These are phyloP conservation scores for Scheffersomyces stipitis DNA, from an alignment of 805 yeast species.

Conservation along the genomic window DNA sequence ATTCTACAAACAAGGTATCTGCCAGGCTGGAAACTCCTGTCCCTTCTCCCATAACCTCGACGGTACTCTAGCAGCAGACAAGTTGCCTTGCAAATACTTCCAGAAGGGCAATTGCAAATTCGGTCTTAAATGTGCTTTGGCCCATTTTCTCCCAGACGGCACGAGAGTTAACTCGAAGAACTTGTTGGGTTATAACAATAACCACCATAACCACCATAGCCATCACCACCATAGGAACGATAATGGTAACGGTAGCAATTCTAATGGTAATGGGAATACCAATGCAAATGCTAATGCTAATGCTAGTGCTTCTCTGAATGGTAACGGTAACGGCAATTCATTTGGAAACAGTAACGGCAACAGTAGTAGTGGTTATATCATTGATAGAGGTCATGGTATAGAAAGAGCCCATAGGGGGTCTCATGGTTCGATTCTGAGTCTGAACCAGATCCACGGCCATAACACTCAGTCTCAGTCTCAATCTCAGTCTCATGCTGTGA, in stretches of 20 bases:
- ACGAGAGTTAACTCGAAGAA: conserved; percentile 62
- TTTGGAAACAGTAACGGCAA: conserved; percentile 1
- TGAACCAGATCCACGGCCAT: too few relatives aligned
- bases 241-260: conserved; percentile 1
- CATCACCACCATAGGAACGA: conserved; percentile 2
- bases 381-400: too few relatives aligned
- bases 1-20: conserved; percentile 85
- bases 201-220: conserved; percentile 1
- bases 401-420: not conserved
- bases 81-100: conserved; percentile 84
- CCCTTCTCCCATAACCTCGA: conserved; percentile 84
- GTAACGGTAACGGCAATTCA: conserved; percentile 1
- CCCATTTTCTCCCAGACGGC: conserved; percentile 88
- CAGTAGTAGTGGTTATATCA: not conserved
- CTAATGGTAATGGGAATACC: conserved; percentile 1
- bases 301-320: conserved; percentile 3
- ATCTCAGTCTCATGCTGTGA: too few relatives aligned
- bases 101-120: conserved; percentile 97
- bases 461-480: too few relatives aligned
- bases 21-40: conserved; percentile 92
- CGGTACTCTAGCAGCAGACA: conserved; percentile 48
- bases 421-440: too few relatives aligned
- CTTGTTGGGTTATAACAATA: conserved; percentile 7
- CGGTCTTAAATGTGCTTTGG: conserved; percentile 91
- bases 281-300: conserved; percentile 2